Base-by-base conservation (phyloP, 345 rosid species). In the Salix purpurea region DNA sequence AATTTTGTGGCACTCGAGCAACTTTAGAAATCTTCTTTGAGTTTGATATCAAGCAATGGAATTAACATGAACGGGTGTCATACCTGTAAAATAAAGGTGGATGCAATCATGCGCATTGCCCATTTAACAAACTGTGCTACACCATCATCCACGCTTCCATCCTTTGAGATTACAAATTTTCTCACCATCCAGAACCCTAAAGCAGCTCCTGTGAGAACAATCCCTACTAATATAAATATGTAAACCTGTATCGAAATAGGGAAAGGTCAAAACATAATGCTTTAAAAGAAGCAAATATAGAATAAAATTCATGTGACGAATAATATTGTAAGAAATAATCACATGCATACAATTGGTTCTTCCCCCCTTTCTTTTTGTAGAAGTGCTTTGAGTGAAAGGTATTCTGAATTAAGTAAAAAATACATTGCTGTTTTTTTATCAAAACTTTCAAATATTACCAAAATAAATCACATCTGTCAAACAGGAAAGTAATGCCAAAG, bases 71-170 rank as follows among this genome's bases (percentile, higher is more conserved):
- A 76, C n/a, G 39, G 26, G 34, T 26, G 76, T 40, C 66, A 65
- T 44, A 91, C 98, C 97, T 92, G 97, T 62, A 92, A 85, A 78
- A 96, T 89, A 70, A 89, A 87, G 1, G 90, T 83, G 28, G 89
- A 82, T n/a, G 91, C 97, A 82, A 93, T 21, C 44, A 89, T 77
- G 58, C 96, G 90, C 90, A 91, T 92, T 18, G 97, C 91, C 96
- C 98, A 93, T 89, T 92, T 96, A 74, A 93, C 94, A 80, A 96
- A 96, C 74, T 90, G 91, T 16, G 98, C 97, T 62, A 93, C 86
- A 76, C 90, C 89, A 62, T 75, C 87, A 80, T 92, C 95, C 72
- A 96, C 99, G 68, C 83, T 86, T 74, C 98, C 97, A 77, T 92
- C 95, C 77, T 90, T 86, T 18, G 90, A 84, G 36, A 96, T 86